These are phyloP conservation scores for Clausena lansium DNA, from an alignment of 345 rosid species.

Conservation along the genomic window DNA sequence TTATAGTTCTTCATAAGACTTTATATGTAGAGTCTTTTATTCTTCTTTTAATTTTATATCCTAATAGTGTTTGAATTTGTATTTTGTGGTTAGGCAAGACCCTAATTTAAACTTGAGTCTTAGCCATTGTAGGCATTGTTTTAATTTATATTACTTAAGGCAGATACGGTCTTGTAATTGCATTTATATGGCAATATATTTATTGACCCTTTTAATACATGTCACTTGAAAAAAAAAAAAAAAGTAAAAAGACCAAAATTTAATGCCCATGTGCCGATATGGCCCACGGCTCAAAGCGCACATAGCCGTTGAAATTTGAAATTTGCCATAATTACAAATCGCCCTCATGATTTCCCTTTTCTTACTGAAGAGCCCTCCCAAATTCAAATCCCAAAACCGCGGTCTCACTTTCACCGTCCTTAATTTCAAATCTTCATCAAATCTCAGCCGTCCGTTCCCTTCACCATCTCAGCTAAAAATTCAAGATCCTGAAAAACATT, in stretches of 20 bases:
- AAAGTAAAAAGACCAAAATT: background rate
- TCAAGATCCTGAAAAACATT: background rate
- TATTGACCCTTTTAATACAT: no score
- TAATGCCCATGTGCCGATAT: background rate
- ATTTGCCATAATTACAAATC: background rate
- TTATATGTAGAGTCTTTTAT: no score
- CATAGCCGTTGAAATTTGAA: slow-evolving; percentile 30
- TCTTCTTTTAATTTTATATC: no score
- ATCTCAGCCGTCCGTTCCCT: slow-evolving; percentile 46
- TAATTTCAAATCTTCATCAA: slow-evolving; percentile 22
- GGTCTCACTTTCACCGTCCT: slow-evolving; percentile 8
- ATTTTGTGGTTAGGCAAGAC: no score
- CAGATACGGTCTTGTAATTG: no score
- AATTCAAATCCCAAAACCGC: slow-evolving; percentile 56
- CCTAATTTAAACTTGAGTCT: no score
- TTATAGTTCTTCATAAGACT: no score
- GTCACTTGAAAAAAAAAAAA: background rate
- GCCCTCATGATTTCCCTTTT: background rate
- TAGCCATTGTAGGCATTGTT: no score
- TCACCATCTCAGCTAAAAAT: background rate
- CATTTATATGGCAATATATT: no score
- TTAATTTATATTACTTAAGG: no score
- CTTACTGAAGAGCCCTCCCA: slow-evolving; percentile 19
- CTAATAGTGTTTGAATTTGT: no score
- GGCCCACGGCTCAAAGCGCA: slow-evolving; percentile 11